Percentiles rank a stretch among this genome's conserved stretches.
These are phyloP conservation scores for Lanmaoa rubissima DNA, from an alignment of 768 basidiomycete genomes.

Conservation along the genomic window DNA sequence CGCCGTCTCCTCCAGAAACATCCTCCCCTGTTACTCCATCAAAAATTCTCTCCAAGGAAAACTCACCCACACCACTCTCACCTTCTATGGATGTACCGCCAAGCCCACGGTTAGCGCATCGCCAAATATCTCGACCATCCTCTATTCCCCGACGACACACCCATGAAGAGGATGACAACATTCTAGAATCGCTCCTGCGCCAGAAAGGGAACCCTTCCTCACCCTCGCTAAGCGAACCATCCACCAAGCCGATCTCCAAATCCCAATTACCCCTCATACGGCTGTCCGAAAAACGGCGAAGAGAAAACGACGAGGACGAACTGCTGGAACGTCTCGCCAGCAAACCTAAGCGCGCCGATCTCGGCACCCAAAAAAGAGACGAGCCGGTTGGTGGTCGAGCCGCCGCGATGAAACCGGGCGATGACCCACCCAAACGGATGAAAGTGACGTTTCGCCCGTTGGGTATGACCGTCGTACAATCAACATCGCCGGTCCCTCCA, in stretches of 20 bases:
- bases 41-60: constrained; percentile 18
- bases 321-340: constrained; percentile 56
- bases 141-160: constrained; percentile 46
- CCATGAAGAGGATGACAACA: constrained; percentile 51
- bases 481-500: constrained; percentile 49
- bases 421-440: constrained; percentile 62
- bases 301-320: constrained; percentile 71
- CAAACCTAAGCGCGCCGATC: constrained; percentile 56
- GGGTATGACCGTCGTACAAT: constrained; percentile 27
- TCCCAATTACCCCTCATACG: constrained; percentile 44
- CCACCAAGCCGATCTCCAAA: constrained; percentile 30
- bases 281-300: constrained; percentile 66
- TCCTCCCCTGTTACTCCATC: constrained; percentile 8
- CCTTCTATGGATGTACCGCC: constrained; percentile 36
- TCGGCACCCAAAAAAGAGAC: constrained; percentile 46
- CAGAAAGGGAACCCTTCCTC: constrained; percentile 36
- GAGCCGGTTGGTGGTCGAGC: constrained; percentile 21
- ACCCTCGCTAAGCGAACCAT: constrained; percentile 33
- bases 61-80: constrained; percentile 27
- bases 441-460: constrained; percentile 64
- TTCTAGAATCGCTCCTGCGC: constrained; percentile 54
- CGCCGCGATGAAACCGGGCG: constrained; percentile 31
- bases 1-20: constrained; percentile 14
- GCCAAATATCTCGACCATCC: constrained; percentile 36
- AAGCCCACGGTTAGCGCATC: constrained; percentile 39